These are phyloP conservation scores for Calonectria naviculata DNA, from an alignment of 2,329 filamentous ascomycete genomes.

Conservation along the genomic window DNA sequence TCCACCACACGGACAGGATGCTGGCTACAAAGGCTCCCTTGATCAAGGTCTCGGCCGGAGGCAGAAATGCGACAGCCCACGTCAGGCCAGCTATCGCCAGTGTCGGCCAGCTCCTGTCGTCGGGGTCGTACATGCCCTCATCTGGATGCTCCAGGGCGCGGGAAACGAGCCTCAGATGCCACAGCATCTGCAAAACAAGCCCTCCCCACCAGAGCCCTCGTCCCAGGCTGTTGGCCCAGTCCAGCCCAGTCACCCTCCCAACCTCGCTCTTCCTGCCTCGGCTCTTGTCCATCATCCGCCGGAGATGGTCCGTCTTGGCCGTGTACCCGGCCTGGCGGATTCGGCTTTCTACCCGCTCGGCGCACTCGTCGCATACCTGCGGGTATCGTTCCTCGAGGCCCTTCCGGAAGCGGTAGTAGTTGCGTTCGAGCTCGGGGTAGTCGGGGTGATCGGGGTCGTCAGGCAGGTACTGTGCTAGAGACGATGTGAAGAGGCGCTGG, in stretches of 20 bases:
- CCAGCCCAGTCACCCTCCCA: conserved; percentile 50
- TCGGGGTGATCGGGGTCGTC: conserved; percentile 73
- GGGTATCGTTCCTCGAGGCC: conserved; percentile 87
- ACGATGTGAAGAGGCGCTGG: conserved; percentile 82
- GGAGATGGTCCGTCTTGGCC: conserved; percentile 84
- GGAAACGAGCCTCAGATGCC: conserved; percentile 56
- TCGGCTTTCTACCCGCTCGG: conserved; percentile 76
- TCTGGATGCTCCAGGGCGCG: conserved; percentile 40
- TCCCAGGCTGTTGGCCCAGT: conserved; percentile 55
- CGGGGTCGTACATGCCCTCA: conserved; percentile 48
- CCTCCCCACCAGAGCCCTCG: conserved; percentile 61
- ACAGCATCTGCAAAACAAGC: conserved; percentile 58
- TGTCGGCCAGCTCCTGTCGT: conserved; percentile 37
- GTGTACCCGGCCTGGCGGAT: conserved; percentile 81
- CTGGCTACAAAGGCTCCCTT: conserved; percentile 61
- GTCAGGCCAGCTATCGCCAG: conserved; percentile 27
- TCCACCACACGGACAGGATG: conserved; percentile 73
- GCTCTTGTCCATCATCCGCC: conserved; percentile 78
- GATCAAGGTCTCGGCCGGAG: conserved; percentile 53
- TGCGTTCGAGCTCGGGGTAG: conserved; percentile 74
- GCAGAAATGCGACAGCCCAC: conserved; percentile 46
- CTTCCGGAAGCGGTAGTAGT: conserved; percentile 76
- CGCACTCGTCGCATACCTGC: conserved; percentile 86
- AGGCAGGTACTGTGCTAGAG: conserved; percentile 83
- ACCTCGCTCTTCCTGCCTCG: conserved; percentile 47